Percentiles rank a stretch among this genome's conserved stretches.
phyloP scores from a whole-genome alignment of 495 filamentous ascomycete genomes.

The Penicillium maclennaniae region DNA sequence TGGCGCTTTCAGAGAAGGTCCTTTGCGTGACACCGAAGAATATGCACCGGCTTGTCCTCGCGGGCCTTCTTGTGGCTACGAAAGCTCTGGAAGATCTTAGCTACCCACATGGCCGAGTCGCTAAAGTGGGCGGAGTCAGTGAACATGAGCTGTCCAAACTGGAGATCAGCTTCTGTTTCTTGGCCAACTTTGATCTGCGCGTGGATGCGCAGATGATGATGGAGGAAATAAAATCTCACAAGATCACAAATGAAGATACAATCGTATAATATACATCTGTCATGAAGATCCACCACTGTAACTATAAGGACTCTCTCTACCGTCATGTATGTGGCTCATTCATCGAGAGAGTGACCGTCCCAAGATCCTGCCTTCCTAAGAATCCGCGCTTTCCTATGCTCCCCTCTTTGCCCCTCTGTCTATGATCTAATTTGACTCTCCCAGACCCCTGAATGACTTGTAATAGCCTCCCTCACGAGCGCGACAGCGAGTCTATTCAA shows the following conservation, averaged over 20 bases:
- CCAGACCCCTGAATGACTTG: too few species aligned
- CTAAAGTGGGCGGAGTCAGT: constrained; percentile 85
- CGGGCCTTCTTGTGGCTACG: constrained; percentile 79
- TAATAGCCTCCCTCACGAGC: too few species aligned
- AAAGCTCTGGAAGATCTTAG: constrained; percentile 89
- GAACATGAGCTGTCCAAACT: constrained; percentile 72
- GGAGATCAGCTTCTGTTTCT: constrained; percentile 88
- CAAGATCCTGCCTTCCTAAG: too few species aligned
- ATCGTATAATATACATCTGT: not conserved
- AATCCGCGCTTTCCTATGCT: too few species aligned
- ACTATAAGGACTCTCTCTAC: too few species aligned
- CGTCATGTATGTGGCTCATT: too few species aligned
- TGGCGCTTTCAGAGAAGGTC: constrained; percentile 68
- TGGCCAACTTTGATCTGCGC: constrained; percentile 75
- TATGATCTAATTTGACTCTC: not conserved
- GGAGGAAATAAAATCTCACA: constrained; percentile 23
- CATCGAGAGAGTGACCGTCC: too few species aligned
- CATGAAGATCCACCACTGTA: not conserved
- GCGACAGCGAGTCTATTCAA: too few species aligned
- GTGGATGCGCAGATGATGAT: constrained; percentile 62
- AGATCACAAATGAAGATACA: not conserved
- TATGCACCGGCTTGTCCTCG: constrained; percentile 81
- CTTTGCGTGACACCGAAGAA: constrained; percentile 77
- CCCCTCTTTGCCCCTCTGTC: not conserved
- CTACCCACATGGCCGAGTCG: constrained; percentile 77